Base-by-base conservation (phyloP, 768 basidiomycete species). In the Tricholoma hemisulphureum region DNA sequence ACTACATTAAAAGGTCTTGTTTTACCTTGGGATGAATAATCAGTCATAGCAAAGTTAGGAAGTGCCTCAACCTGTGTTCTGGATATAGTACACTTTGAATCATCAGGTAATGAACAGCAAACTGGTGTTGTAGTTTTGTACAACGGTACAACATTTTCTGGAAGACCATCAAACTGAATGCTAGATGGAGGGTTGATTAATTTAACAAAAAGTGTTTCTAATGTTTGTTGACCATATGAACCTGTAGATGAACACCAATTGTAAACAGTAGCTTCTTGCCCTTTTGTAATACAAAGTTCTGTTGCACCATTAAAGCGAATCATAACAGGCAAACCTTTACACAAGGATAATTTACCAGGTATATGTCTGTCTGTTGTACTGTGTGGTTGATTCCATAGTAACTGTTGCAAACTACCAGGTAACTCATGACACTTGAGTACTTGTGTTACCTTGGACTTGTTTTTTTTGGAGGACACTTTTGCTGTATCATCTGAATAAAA, bases 1-100 rank as follows among this genome's bases (percentile, higher is more conserved):
- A 72, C 67, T 5, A 71, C 59, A 60, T 76, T 77, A 2, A 7
- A 50, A 13, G n/a, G 8, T 14, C 69, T 31, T 11, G 69, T 67
- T 52, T 63, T 69, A 4, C 68, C 69, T 63, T 70, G 69, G 7
- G 63, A 60, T 3, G 63, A 58, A 63, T 69, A 68, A 52, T 67
- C 69, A 3, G 68, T 69, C 65, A 70, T 67, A 13, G 67, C 13
- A 51, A n/a, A n/a, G n/a, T n/a, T n/a, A n/a, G n/a, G n/a, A n/a
- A n/a, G n/a, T n/a, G n/a, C n/a, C n/a, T n/a, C 45, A 16, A 69
- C 68, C 52, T 70, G 69, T 35, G 45, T 32, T 45, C 66, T 39
- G 14, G 45, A 56, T 18, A 68, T 43, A 3, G 49, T 34, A 4
- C 20, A 9, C 2, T 20, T n/a, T n/a, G 14, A 9, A 13, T 46